Percentiles rank a stretch among this genome's conserved stretches.
phyloP scores from a whole-genome alignment of 179 eudicot genomes.

The Spinacia oleracea region DNA sequence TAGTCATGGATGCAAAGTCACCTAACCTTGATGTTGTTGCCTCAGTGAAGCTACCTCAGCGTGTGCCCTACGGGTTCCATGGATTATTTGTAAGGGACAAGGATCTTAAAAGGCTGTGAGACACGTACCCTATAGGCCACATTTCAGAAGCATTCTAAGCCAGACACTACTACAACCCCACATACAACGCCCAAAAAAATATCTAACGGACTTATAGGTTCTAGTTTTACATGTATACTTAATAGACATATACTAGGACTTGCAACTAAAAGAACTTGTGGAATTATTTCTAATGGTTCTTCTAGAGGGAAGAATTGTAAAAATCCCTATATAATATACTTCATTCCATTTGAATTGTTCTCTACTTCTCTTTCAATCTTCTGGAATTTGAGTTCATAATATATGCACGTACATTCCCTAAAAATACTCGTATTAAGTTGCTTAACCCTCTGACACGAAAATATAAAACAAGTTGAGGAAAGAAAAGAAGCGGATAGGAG shows the following conservation, averaged over 20 bases:
- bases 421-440: no score
- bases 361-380: neutral
- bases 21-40: conserved; percentile 33
- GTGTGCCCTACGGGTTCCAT: conserved; percentile 40
- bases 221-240: neutral
- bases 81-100: conserved; percentile 37
- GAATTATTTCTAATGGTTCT: neutral
- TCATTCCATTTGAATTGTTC: no score
- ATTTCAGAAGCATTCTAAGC: neutral
- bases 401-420: no score
- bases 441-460: no score
- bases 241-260: neutral
- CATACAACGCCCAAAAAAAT: neutral
- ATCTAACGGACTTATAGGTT: neutral
- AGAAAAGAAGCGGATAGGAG: no score
- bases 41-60: conserved; percentile 31
- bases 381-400: no score
- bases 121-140: neutral
- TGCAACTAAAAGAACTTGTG: neutral
- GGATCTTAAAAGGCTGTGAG: conserved; percentile 23
- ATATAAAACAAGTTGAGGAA: no score
- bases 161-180: no score
- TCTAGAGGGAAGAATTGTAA: neutral
- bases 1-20: conserved; percentile 37
- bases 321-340: neutral